Evolutionary conservation across 2,329 filamentous ascomycete species (phyloP).

Genomic region (Monilinia fructigena): DNA sequence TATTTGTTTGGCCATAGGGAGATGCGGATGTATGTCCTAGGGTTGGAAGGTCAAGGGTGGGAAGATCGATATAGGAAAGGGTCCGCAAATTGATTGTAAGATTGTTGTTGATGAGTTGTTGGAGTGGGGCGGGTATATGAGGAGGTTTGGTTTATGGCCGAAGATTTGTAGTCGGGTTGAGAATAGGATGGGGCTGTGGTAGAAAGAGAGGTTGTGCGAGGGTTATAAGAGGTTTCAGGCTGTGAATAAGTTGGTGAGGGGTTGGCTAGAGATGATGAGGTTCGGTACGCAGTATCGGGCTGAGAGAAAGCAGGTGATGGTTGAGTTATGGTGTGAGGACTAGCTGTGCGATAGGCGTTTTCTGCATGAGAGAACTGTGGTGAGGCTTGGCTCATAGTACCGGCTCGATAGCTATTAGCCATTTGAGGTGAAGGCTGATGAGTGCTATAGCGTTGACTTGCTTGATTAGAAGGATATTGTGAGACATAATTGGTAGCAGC

Average conservation of each 20-base stretch:
- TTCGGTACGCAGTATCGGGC: constrained; percentile 32
- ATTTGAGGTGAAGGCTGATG: constrained; percentile 39
- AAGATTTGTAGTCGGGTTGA: constrained; percentile 28
- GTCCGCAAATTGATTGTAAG: constrained; percentile 36
- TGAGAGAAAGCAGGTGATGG: constrained; percentile 37
- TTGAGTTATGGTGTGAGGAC: constrained; percentile 36
- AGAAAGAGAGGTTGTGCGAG: constrained; percentile 34
- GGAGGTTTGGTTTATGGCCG: constrained; percentile 31
- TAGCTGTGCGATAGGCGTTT: constrained; percentile 37
- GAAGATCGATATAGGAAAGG: constrained; percentile 38
- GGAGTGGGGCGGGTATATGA: constrained; percentile 33
- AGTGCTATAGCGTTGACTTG: constrained; percentile 36
- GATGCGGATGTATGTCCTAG: constrained; percentile 33
- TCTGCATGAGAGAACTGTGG: constrained; percentile 38
- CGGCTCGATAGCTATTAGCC: constrained; percentile 33
- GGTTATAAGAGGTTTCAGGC: constrained; percentile 30
- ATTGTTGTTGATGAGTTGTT: constrained; percentile 35
- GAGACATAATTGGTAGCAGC: constrained; percentile 33
- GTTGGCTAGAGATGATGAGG: constrained; percentile 32
- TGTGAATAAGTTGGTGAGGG: constrained; percentile 38
- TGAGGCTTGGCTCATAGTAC: constrained; percentile 34
- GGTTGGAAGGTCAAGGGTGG: constrained; percentile 34
- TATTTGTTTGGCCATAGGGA: constrained; percentile 21
- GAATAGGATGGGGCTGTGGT: constrained; percentile 35
- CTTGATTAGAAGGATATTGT: constrained; percentile 38